Evolutionary conservation across 1,139 yeast genomes (phyloP).

Genomic region (Pichia sp.): DNA sequence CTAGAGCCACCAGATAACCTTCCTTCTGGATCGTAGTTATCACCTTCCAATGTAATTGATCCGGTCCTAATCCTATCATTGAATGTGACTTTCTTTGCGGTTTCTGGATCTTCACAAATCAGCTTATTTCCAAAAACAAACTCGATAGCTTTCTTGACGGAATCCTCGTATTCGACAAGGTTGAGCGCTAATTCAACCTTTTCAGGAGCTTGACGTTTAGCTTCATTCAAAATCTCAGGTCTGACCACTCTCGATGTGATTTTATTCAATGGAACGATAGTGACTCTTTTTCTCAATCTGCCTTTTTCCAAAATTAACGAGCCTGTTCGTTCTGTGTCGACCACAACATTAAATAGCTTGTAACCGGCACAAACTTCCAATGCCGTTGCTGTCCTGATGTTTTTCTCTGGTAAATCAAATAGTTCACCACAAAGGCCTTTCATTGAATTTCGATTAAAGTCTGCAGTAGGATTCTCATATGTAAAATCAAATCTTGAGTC

Average conservation of each 20-base stretch:
- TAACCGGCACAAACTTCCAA: conserved; percentile 95
- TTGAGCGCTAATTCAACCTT: conserved; percentile 85
- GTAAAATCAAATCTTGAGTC: conserved; percentile 75
- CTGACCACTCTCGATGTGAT: conserved; percentile 57
- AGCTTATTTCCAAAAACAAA: conserved; percentile 86
- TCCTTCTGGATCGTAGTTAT: conserved; percentile 93
- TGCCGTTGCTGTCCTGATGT: conserved; percentile 69
- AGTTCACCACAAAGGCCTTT: conserved; percentile 90
- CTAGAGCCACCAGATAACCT: conserved; percentile 95
- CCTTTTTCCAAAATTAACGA: conserved; percentile 78
- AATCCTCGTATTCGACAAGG: conserved; percentile 67
- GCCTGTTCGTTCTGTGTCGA: conserved; percentile 82
- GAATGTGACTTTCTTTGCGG: conserved; percentile 85
- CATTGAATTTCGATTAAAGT: conserved; percentile 60
- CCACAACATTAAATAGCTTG: conserved; percentile 82
- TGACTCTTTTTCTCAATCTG: conserved; percentile 72
- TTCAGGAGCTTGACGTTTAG: conserved; percentile 70
- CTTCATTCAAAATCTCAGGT: conserved; percentile 44
- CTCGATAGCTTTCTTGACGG: conserved; percentile 78
- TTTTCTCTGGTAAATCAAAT: conserved; percentile 57
- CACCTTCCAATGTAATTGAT: conserved; percentile 93
- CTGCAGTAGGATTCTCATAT: conserved; percentile 59
- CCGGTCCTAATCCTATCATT: conserved; percentile 75
- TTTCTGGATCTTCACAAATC: conserved; percentile 78
- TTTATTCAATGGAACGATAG: conserved; percentile 88